Evolutionary conservation across 805 yeast genomes (phyloP).

Genomic region (Candida loeiensis): DNA sequence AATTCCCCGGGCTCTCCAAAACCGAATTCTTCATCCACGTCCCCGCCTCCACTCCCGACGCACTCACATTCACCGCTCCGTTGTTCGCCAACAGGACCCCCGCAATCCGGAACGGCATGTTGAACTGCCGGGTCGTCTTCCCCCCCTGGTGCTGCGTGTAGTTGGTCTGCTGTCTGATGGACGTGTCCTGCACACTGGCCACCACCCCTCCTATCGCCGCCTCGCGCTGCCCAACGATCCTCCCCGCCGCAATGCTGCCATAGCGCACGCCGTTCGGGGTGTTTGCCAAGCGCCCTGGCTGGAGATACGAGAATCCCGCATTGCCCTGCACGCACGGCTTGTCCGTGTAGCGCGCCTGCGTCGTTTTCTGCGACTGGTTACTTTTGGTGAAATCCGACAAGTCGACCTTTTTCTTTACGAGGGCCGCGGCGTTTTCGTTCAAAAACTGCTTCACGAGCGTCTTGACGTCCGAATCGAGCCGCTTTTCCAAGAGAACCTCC

Average conservation of each 20-base stretch:
- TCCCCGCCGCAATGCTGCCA: constrained; percentile 62
- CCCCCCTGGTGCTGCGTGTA: constrained; percentile 34
- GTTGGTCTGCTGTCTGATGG: constrained; percentile 33
- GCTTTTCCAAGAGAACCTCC: constrained; percentile 22
- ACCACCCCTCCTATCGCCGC: constrained; percentile 62
- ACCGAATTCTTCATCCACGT: constrained; percentile 30
- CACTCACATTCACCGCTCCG: constrained; percentile 39
- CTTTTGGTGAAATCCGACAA: constrained; percentile 24
- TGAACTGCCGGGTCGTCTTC: constrained; percentile 41
- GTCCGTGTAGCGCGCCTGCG: constrained; percentile 11
- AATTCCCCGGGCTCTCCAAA: constrained; percentile 3
- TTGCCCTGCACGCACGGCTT: constrained; percentile 46
- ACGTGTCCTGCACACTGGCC: constrained; percentile 31
- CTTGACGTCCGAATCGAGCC: constrained; percentile 21
- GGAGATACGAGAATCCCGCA: constrained; percentile 70
- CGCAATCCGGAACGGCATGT: constrained; percentile 40
- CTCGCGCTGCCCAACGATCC: constrained; percentile 48
- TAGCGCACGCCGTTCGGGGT: constrained; percentile 66
- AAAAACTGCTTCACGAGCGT: constrained; percentile 35
- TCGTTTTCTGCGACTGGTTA: constrained; percentile 8
- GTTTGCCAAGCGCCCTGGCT: constrained; percentile 64
- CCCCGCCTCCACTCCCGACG: constrained; percentile 40
- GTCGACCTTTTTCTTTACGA: constrained; percentile 20
- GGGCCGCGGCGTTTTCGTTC: constrained; percentile 14
- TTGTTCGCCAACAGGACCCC: constrained; percentile 33